A percentile compares a stretch with the other conserved stretches of the same genome.
These are phyloP conservation scores for Mucor velutinosus DNA, from an alignment of 371 early-diverging fungal genomes.

Conservation along the genomic window DNA sequence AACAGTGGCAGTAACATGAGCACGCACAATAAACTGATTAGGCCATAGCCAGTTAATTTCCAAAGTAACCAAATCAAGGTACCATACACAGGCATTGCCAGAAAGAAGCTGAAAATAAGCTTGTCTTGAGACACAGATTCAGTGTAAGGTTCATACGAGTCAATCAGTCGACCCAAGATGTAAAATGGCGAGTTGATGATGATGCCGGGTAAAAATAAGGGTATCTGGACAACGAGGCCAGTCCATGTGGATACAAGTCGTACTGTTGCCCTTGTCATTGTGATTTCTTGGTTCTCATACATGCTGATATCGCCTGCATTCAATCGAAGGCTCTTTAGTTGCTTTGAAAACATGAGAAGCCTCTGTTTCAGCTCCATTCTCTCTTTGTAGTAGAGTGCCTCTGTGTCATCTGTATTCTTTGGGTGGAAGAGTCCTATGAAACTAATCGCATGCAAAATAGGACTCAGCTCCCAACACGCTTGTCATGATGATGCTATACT, in stretches of 20 bases:
- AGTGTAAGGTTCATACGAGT: constrained; percentile 50
- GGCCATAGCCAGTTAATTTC: constrained; percentile 32
- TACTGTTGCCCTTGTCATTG: constrained; percentile 33
- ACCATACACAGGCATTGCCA: constrained; percentile 44
- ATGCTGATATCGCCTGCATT: constrained; percentile 47
- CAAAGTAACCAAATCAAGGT: constrained; percentile 36
- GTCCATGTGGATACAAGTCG: constrained; percentile 40
- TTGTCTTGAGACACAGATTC: constrained; percentile 61
- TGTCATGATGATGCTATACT: not conserved
- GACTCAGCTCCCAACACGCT: not conserved
- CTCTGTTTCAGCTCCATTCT: constrained; percentile 35
- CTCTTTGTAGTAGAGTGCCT: constrained; percentile 11
- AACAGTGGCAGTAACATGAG: constrained; percentile 43
- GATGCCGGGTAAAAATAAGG: constrained; percentile 59
- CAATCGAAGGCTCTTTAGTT: constrained; percentile 39
- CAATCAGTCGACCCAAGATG: constrained; percentile 43
- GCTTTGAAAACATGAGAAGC: constrained; percentile 39
- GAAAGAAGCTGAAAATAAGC: constrained; percentile 36
- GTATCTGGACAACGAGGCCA: constrained; percentile 46
- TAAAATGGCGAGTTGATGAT: constrained; percentile 59
- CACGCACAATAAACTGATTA: constrained; percentile 31
- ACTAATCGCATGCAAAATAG: constrained; percentile 2
- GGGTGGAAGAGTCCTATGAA: constrained; percentile 41
- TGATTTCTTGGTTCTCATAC: constrained; percentile 49
- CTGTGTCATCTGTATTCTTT: constrained; percentile 8